Conservation (phyloP, 1,139 yeast species). For the Lodderomyces metapsilosis region DNA sequence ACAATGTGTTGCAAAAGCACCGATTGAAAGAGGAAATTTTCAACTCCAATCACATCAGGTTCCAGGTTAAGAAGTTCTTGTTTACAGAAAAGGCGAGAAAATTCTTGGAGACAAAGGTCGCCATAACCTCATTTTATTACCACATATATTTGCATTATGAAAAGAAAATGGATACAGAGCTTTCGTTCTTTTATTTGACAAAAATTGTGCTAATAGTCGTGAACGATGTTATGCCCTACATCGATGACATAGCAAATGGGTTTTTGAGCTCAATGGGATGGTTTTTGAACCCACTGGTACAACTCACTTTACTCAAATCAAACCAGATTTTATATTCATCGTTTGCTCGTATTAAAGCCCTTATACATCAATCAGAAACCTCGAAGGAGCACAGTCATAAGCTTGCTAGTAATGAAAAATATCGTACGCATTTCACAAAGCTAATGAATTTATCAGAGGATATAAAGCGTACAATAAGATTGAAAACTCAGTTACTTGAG, state of each 20-base stretch:
- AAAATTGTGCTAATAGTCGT: constrained; percentile 24
- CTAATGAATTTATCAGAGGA: background rate
- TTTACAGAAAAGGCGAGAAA: constrained; percentile 8
- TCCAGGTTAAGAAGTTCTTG: background rate
- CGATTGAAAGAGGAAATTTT: background rate
- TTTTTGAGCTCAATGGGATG: constrained; percentile 20
- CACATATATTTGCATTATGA: constrained; percentile 36
- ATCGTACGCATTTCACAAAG: background rate
- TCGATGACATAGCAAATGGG: constrained; percentile 24
- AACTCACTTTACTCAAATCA: constrained; percentile 21
- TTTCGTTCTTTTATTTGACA: constrained; percentile 27
- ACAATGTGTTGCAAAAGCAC: constrained; percentile 11
- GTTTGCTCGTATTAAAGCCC: background rate
- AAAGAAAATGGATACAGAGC: constrained; percentile 18
- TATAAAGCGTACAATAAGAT: background rate
- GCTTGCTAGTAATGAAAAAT: background rate
- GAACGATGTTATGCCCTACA: constrained; percentile 28
- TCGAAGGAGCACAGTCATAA: background rate
- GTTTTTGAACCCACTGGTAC: constrained; percentile 25
- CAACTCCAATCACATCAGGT: background rate
- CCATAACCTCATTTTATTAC: constrained; percentile 23
- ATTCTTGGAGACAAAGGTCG: constrained; percentile 10
- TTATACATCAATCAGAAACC: background rate
- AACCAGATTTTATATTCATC: background rate
- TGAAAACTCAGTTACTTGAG: constrained; percentile 13